These are phyloP conservation scores for Populus alba DNA, from an alignment of 345 rosid genomes.

Conservation along the genomic window DNA sequence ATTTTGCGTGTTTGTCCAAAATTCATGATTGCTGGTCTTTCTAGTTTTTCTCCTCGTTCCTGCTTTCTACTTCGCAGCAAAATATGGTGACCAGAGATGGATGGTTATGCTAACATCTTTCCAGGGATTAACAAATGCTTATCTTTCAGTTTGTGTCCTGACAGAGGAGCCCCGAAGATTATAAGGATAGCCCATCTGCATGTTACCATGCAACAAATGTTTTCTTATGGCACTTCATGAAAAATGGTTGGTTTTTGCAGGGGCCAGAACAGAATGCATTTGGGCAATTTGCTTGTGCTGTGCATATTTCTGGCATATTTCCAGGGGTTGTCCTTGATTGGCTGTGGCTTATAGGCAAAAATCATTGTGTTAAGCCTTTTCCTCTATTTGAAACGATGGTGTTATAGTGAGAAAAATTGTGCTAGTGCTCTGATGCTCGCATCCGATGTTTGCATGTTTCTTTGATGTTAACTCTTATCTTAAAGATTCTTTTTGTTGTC, in stretches of 20 bases:
- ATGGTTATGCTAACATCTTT: slow-evolving; percentile 71
- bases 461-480: no score
- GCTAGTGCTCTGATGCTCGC: no score
- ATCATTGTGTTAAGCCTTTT: no score
- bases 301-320: slow-evolving; percentile 56
- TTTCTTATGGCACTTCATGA: neutral
- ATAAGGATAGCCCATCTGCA: slow-evolving; percentile 53
- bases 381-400: no score
- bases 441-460: no score
- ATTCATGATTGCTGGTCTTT: slow-evolving; percentile 35
- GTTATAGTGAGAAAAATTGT: no score
- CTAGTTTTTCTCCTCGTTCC: slow-evolving; percentile 61
- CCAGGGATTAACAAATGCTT: slow-evolving; percentile 70
- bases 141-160: slow-evolving; percentile 78
- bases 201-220: neutral
- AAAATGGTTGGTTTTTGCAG: slow-evolving; percentile 25
- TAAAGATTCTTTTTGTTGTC: no score
- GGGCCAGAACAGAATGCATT: slow-evolving; percentile 93
- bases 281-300: slow-evolving; percentile 71
- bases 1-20: no score
- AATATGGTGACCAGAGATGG: slow-evolving; percentile 86
- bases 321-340: slow-evolving; percentile 71
- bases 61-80: slow-evolving; percentile 77
- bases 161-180: slow-evolving; percentile 75
- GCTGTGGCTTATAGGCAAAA: slow-evolving; percentile 61